Evolutionary conservation across 805 yeast species (phyloP).

Genomic region (Zygosaccharomyces pseudorouxii): DNA sequence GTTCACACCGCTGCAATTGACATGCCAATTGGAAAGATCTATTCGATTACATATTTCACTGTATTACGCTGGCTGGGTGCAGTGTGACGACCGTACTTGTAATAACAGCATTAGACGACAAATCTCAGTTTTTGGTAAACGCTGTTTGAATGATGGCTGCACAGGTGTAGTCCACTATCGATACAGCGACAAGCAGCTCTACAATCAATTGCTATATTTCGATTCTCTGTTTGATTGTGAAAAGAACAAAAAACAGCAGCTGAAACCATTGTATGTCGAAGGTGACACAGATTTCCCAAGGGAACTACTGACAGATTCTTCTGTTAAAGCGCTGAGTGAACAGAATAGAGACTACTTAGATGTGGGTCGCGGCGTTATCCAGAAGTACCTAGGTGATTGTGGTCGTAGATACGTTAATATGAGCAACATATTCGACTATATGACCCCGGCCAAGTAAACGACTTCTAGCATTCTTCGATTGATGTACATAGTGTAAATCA

Average conservation of each 20-base stretch:
- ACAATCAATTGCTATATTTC: conserved; percentile 79
- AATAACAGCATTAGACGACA: conserved; percentile 68
- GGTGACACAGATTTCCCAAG: conserved; percentile 36
- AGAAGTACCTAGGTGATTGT: conserved; percentile 70
- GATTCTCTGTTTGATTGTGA: conserved; percentile 77
- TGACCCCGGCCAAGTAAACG: conserved; percentile 25
- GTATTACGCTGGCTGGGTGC: conserved; percentile 83
- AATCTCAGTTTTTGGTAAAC: conserved; percentile 80
- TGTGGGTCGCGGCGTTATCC: conserved; percentile 52
- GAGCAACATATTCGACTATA: conserved; percentile 69
- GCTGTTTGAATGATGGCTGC: conserved; percentile 59
- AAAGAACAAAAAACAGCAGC: conserved; percentile 54
- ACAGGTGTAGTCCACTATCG: conserved; percentile 78
- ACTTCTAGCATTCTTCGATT: background rate
- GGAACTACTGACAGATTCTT: conserved; percentile 40
- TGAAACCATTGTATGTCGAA: conserved; percentile 50
- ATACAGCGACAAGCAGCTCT: conserved; percentile 74
- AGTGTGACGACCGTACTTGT: conserved; percentile 83
- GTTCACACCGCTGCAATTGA: conserved; percentile 51
- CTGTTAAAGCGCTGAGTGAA: conserved; percentile 69
- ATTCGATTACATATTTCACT: conserved; percentile 64
- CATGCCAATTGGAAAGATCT: conserved; percentile 69
- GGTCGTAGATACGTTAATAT: conserved; percentile 89
- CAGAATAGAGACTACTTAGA: conserved; percentile 66
- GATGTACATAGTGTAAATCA: background rate